Conservation (phyloP, 1,284 basidiomycete genomes). For the Cutaneotrichosporon daszewskae region DNA sequence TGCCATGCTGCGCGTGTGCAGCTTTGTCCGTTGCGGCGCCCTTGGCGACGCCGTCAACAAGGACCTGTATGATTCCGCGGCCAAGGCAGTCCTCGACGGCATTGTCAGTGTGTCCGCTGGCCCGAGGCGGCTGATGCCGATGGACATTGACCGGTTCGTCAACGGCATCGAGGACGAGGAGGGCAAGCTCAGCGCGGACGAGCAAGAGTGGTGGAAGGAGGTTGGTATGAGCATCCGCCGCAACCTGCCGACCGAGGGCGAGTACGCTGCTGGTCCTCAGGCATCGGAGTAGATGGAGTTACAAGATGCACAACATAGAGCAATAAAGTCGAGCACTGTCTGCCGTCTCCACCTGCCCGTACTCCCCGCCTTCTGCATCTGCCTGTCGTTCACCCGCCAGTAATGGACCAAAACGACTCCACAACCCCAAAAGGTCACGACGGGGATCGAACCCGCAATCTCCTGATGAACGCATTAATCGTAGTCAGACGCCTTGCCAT, state of each 20-base stretch:
- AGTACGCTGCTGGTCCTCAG: neutral
- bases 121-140: slow-evolving; percentile 12
- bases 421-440: slow-evolving; percentile 6
- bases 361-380: too few relatives aligned
- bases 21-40: slow-evolving; percentile 14
- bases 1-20: slow-evolving; percentile 23
- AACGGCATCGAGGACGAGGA: slow-evolving; percentile 35
- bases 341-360: too few relatives aligned
- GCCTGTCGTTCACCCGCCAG: too few relatives aligned
- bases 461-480: slow-evolving; percentile 6
- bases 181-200: slow-evolving; percentile 7
- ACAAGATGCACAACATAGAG: too few relatives aligned
- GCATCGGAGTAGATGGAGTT: too few relatives aligned
- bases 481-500: slow-evolving; percentile 13
- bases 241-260: neutral
- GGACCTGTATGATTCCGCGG: slow-evolving; percentile 16
- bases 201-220: slow-evolving; percentile 14
- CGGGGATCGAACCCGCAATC: slow-evolving; percentile 13
- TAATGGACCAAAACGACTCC: too few relatives aligned
- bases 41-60: slow-evolving; percentile 3
- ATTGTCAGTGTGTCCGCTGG: slow-evolving; percentile 7
- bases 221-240: slow-evolving; percentile 3
- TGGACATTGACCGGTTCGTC: slow-evolving; percentile 30
- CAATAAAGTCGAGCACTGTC: too few relatives aligned
- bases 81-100: slow-evolving; percentile 10